phyloP scores from a whole-genome alignment of 2,329 filamentous ascomycete genomes.

The Claviceps monticola region DNA sequence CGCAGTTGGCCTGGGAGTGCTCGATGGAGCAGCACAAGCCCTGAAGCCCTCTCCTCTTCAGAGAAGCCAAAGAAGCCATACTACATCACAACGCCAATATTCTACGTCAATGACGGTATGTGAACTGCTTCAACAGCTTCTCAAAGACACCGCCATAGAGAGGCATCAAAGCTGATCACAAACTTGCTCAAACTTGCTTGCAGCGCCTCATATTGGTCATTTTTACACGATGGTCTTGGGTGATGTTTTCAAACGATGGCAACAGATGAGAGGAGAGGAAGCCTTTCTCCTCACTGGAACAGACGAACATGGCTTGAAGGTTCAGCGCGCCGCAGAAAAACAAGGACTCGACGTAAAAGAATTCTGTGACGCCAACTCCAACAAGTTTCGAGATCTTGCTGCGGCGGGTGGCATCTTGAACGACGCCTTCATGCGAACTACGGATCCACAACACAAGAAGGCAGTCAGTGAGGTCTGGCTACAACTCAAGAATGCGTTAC shows the following conservation, averaged over 20 bases:
- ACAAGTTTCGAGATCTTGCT: conserved; percentile 66
- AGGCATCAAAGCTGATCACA: not conserved
- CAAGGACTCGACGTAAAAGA: conserved; percentile 59
- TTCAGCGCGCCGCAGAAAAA: conserved; percentile 70
- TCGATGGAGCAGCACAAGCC: conserved; percentile 20
- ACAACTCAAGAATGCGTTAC: conserved; percentile 42
- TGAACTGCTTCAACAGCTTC: not conserved
- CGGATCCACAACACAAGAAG: conserved; percentile 65
- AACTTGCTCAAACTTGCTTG: not conserved
- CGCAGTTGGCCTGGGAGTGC: conserved; percentile 14
- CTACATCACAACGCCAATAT: conserved; percentile 94
- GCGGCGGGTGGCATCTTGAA: conserved; percentile 54
- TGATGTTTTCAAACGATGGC: conserved; percentile 88
- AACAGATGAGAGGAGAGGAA: conserved; percentile 55
- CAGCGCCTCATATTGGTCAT: conserved; percentile 88
- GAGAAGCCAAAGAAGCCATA: conserved; percentile 70
- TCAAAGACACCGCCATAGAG: too few relatives aligned
- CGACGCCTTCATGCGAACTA: conserved; percentile 87
- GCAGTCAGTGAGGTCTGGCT: conserved; percentile 86
- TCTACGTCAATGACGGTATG: conserved; percentile 91
- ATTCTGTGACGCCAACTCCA: conserved; percentile 79
- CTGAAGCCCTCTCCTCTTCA: conserved; percentile 3
- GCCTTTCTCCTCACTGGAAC: conserved; percentile 80
- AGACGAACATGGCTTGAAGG: conserved; percentile 96
- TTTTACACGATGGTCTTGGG: conserved; percentile 84